Percentiles rank a stretch among this genome's conserved stretches.
These are phyloP conservation scores for Colletotrichum sublineola DNA, from an alignment of 2,329 filamentous ascomycete genomes.

Conservation along the genomic window DNA sequence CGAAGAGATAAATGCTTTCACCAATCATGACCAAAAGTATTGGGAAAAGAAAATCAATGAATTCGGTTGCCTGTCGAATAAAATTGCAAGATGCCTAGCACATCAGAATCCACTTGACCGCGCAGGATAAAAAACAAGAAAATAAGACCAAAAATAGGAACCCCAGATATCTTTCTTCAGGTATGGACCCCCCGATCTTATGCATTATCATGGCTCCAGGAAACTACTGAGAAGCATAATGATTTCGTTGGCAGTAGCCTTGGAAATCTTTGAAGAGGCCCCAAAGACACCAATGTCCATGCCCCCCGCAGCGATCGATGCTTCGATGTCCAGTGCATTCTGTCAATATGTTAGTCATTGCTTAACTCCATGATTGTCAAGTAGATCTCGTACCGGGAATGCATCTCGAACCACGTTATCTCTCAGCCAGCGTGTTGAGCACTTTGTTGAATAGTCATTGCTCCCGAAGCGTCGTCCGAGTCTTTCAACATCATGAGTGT, in stretches of 20 bases:
- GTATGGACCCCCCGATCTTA: neutral
- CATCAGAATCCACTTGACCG: neutral
- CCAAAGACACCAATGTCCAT: conserved; percentile 60
- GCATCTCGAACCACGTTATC: conserved; percentile 47
- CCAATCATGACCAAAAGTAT: neutral
- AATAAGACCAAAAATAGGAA: too few species aligned
- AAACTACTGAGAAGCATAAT: conserved; percentile 7
- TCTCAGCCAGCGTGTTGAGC: conserved; percentile 40
- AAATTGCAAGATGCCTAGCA: neutral
- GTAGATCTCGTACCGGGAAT: conserved; percentile 50
- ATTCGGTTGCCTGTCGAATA: neutral
- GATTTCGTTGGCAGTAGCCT: neutral
- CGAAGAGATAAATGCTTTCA: neutral
- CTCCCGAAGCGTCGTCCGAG: neutral
- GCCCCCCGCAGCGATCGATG: conserved; percentile 48
- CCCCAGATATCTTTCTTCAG: neutral
- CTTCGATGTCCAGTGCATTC: conserved; percentile 58
- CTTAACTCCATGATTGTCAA: neutral
- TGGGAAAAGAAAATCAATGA: accelerated
- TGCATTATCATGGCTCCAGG: neutral
- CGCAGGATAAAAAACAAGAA: neutral
- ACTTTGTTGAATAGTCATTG: neutral
- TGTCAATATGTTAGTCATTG: conserved; percentile 41
- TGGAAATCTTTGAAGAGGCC: conserved; percentile 28
- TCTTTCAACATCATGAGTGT: conserved; percentile 48